These are phyloP conservation scores for Aquilaria sinensis DNA, from an alignment of 345 rosid genomes.

Conservation along the genomic window DNA sequence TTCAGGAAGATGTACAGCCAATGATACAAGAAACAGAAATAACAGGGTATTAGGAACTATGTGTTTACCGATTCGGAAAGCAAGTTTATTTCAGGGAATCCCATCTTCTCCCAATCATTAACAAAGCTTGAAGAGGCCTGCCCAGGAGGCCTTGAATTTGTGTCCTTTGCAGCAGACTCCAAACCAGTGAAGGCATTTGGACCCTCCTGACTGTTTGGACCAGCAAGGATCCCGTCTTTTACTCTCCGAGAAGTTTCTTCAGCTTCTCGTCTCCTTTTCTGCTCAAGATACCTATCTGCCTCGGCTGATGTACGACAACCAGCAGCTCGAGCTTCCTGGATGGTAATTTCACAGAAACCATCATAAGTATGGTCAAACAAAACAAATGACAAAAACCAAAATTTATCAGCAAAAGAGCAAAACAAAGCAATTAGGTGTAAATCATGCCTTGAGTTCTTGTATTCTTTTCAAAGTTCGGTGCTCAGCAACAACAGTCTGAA, in stretches of 20 bases:
- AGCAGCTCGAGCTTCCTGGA: constrained; percentile 87
- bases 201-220: constrained; percentile 40
- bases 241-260: constrained; percentile 66
- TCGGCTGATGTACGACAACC: constrained; percentile 84
- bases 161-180: constrained; percentile 31
- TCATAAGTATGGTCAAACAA: constrained; percentile 12
- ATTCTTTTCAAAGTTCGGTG: constrained; percentile 68
- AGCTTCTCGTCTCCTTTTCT: constrained; percentile 63
- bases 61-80: constrained; percentile 79
- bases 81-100: constrained; percentile 53
- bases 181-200: constrained; percentile 35
- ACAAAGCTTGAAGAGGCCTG: constrained; percentile 59
- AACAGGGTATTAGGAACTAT: background rate
- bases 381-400: constrained; percentile 2
- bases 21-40: background rate
- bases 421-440: background rate
- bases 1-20: too few species aligned
- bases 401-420: background rate
- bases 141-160: constrained; percentile 37
- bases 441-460: constrained; percentile 66
- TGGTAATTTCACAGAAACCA: constrained; percentile 8
- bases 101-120: constrained; percentile 51
- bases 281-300: constrained; percentile 67
- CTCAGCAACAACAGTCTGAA: constrained; percentile 63
- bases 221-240: constrained; percentile 57